Conservation (phyloP, 371 early-diverging fungal genomes). For the Batkoa obscura region DNA sequence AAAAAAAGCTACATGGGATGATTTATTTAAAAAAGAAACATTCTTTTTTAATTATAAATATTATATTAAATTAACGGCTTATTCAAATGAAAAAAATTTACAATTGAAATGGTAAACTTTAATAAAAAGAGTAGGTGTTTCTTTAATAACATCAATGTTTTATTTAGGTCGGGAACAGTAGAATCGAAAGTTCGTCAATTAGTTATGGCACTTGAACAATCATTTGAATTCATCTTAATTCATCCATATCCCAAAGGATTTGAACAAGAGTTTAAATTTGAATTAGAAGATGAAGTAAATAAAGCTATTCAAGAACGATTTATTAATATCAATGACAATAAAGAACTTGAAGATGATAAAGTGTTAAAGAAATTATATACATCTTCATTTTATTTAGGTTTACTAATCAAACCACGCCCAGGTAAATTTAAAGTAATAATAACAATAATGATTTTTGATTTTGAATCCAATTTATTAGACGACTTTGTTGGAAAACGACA, state of each 20-base stretch:
- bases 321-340: constrained; percentile 7
- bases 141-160: background rate
- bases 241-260: constrained; percentile 86
- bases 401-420: constrained; percentile 33
- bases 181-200: constrained; percentile 89
- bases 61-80: constrained; percentile 81
- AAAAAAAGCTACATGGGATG: constrained; percentile 39
- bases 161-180: constrained; percentile 63
- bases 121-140: background rate
- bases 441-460: background rate
- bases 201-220: constrained; percentile 65
- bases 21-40: constrained; percentile 69
- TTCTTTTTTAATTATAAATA: constrained; percentile 83
- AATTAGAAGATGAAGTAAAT: constrained; percentile 36
- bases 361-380: constrained; percentile 27
- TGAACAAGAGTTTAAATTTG: constrained; percentile 40
- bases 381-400: constrained; percentile 77
- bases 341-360: constrained; percentile 14
- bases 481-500: background rate
- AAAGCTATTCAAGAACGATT: constrained; percentile 40
- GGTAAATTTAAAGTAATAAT: constrained; percentile 12
- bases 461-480: background rate
- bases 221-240: constrained; percentile 57
- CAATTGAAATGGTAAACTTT: constrained; percentile 44
- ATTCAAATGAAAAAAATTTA: constrained; percentile 46